Conservation (phyloP, 2,329 filamentous ascomycete species). For the Tolypocladium nubicola region DNA sequence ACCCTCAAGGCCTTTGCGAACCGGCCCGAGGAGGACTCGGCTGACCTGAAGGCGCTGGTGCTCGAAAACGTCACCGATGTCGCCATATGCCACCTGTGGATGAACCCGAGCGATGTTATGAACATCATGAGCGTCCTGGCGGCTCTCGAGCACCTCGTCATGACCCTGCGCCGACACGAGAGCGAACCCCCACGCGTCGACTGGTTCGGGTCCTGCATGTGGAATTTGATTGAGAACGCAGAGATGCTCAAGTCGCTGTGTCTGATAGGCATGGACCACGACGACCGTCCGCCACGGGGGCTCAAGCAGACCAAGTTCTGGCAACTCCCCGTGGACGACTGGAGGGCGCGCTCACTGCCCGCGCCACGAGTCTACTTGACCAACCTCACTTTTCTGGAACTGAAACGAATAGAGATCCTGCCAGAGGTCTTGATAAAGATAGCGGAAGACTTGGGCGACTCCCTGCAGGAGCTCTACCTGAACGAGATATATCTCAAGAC, state of each 20-base stretch:
- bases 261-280: slow-evolving; percentile 33
- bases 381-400: slow-evolving; percentile 30
- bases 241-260: slow-evolving; percentile 33
- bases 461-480: slow-evolving; percentile 33
- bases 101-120: slow-evolving; percentile 38
- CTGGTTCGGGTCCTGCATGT: slow-evolving; percentile 34
- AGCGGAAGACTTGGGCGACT: slow-evolving; percentile 22
- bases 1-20: slow-evolving; percentile 36
- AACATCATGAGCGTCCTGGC: slow-evolving; percentile 34
- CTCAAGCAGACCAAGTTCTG: slow-evolving; percentile 27
- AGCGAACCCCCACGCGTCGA: slow-evolving; percentile 19
- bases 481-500: slow-evolving; percentile 35
- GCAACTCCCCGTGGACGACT: slow-evolving; percentile 25
- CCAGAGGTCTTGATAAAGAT: slow-evolving; percentile 23
- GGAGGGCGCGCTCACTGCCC: slow-evolving; percentile 27
- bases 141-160: slow-evolving; percentile 31
- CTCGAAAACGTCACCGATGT: slow-evolving; percentile 40
- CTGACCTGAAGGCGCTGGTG: slow-evolving; percentile 32
- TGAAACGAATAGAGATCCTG: slow-evolving; percentile 29
- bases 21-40: slow-evolving; percentile 32
- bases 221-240: slow-evolving; percentile 38
- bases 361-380: slow-evolving; percentile 23
- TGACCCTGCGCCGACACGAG: slow-evolving; percentile 36
- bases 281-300: slow-evolving; percentile 23
- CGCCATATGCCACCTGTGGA: slow-evolving; percentile 36